phyloP scores from a whole-genome alignment of 2,329 filamentous ascomycete species.

The Colletotrichum caudatum region DNA sequence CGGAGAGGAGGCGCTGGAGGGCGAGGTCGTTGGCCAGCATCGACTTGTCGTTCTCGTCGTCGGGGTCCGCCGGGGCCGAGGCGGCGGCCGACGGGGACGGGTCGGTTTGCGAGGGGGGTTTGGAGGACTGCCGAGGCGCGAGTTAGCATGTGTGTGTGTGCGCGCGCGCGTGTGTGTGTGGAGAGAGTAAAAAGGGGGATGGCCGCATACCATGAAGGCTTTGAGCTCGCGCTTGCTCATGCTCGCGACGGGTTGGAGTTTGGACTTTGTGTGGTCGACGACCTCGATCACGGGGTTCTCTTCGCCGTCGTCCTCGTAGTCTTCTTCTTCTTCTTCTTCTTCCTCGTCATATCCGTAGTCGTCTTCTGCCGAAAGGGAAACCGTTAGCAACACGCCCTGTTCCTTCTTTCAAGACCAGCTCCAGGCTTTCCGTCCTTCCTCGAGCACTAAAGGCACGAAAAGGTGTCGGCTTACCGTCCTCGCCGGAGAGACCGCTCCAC shows the following conservation, averaged over 20 bases:
- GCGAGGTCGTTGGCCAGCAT: slow-evolving; percentile 93
- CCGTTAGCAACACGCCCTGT: not conserved
- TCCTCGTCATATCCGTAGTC: slow-evolving; percentile 44
- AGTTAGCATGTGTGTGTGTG: not conserved
- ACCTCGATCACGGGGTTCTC: slow-evolving; percentile 63
- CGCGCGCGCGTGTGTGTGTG: slow-evolving; percentile 29
- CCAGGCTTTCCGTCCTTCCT: not conserved
- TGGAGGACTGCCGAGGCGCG: slow-evolving; percentile 56
- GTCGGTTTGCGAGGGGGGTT: slow-evolving; percentile 57
- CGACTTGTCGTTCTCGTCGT: slow-evolving; percentile 70
- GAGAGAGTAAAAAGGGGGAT: not conserved
- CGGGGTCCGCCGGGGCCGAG: slow-evolving; percentile 47
- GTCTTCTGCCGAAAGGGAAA: slow-evolving; percentile 17
- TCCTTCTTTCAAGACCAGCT: not conserved
- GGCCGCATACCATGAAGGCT: slow-evolving; percentile 75
- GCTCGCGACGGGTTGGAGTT: slow-evolving; percentile 51
- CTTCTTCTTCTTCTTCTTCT: not conserved
- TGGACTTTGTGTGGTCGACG: slow-evolving; percentile 67
- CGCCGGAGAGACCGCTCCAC: slow-evolving; percentile 74
- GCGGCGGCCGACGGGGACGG: slow-evolving; percentile 41
- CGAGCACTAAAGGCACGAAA: not conserved
- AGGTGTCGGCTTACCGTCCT: slow-evolving; percentile 47
- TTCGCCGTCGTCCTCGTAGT: slow-evolving; percentile 43
- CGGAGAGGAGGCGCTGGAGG: slow-evolving; percentile 87
- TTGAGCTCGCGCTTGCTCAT: slow-evolving; percentile 79